Conservation (phyloP, 1,284 basidiomycete species). For the Puccinia triticina region DNA sequence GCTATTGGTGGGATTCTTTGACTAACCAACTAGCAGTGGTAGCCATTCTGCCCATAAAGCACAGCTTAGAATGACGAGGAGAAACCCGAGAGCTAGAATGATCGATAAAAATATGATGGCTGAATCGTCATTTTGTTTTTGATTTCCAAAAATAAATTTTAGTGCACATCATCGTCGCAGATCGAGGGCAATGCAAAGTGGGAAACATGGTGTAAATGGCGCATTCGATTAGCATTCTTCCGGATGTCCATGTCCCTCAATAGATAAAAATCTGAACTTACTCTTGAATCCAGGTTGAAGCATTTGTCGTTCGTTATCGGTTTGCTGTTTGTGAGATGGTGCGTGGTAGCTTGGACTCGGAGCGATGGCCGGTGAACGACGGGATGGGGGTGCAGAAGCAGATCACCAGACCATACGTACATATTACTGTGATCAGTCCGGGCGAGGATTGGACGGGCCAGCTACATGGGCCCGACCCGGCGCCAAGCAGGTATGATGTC, state of each 20-base stretch:
- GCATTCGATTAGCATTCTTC: background rate
- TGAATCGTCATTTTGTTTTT: background rate
- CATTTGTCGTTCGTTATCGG: background rate
- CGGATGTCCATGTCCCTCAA: background rate
- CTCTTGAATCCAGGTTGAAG: conserved; percentile 50
- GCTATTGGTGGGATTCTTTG: background rate
- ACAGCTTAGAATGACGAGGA: conserved; percentile 96
- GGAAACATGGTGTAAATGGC: background rate
- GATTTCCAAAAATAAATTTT: background rate
- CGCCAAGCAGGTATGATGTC: too few species aligned
- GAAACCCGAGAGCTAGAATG: conserved; percentile 92
- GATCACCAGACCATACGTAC: too few species aligned
- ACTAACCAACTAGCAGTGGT: conserved; percentile 90
- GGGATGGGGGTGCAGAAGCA: background rate
- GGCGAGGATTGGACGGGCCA: background rate
- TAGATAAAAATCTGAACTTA: background rate
- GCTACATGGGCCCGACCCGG: background rate
- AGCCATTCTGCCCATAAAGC: conserved; percentile 97
- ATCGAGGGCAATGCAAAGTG: conserved; percentile 2
- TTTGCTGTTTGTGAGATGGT: background rate
- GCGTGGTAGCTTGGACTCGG: background rate
- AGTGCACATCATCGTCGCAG: background rate
- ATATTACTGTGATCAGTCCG: too few species aligned
- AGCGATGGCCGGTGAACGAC: background rate
- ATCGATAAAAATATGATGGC: conserved; percentile 87